Base-by-base conservation (phyloP, 805 yeast genomes). In the Candida tibetensis region DNA sequence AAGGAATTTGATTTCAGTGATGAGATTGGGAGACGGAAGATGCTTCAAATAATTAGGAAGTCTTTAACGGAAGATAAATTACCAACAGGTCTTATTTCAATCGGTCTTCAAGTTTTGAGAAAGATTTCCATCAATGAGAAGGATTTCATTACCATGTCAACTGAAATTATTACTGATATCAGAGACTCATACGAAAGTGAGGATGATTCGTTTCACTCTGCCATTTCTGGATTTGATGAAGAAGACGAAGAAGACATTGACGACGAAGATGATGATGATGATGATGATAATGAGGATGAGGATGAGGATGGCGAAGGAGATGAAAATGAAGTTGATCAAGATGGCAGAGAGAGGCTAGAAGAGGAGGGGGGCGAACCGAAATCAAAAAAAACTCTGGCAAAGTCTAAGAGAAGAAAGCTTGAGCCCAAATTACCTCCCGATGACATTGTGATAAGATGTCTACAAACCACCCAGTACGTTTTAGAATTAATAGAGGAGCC, bases 141-240 rank as follows among this genome's bases (percentile, higher is more conserved):
- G 39, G 96, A 91, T 64, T 90, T 90, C 55, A 77, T 86, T 17
- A 79, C 85, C 26, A 82, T 88, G 79, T 73, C 85, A 14, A 77
- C 84, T n/a, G 97, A 91, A 67, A 77, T 88, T 13, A 80, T 89
- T 27, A 80, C 87, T 29, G 97, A 90, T 66, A 71, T 90, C 34
- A 76, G 87, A 55, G 96, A 89, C 57, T 72, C 80, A 6, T 75
- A 71, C 21, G 51, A 57, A 36, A 72, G 66, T 27, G 80, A 73
- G 34, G 55, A 43, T 22, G 61, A 52, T 15, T 51, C 61, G 1
- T 56, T 56, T 28, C 52, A 53, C 15, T 55, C 60, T 2, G 61
- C 61, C 9, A 48, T 41, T 17, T 53, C 58, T 3, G 46, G 53
- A 12, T 46, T 51, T 33, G 54, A 40, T 8, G 47, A 46, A 29